phyloP scores from a whole-genome alignment of 371 early-diverging fungal species.

The Mucor mucedo region DNA sequence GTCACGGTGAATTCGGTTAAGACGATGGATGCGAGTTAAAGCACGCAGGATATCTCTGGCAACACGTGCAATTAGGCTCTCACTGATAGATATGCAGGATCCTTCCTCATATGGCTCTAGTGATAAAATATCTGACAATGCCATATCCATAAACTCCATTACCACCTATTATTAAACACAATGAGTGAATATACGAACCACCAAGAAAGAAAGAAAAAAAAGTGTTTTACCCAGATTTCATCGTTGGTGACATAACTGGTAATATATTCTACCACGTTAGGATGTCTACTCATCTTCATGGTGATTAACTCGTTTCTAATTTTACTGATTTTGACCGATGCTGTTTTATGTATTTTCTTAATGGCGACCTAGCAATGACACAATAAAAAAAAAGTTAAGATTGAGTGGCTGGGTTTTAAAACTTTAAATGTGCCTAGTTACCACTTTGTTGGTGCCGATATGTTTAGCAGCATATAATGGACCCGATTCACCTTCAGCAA shows the following conservation, averaged over 20 bases:
- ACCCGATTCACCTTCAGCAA: slow-evolving; percentile 82
- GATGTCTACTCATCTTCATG: slow-evolving; percentile 67
- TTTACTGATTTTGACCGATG: slow-evolving; percentile 59
- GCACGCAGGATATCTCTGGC: slow-evolving; percentile 81
- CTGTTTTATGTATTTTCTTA: slow-evolving; percentile 66
- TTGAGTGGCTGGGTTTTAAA: too few relatives aligned
- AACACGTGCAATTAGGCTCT: slow-evolving; percentile 62
- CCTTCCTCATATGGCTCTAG: slow-evolving; percentile 61
- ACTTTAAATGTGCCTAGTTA: background rate
- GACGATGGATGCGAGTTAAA: slow-evolving; percentile 85
- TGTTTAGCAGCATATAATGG: slow-evolving; percentile 70
- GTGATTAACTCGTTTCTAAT: slow-evolving; percentile 66
- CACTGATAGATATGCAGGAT: slow-evolving; percentile 44
- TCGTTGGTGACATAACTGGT: slow-evolving; percentile 60
- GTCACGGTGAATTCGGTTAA: slow-evolving; percentile 91
- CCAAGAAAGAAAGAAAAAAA: background rate
- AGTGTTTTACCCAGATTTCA: slow-evolving; percentile 50
- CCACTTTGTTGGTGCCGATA: slow-evolving; percentile 43
- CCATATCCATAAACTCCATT: slow-evolving; percentile 76
- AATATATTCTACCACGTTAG: slow-evolving; percentile 68
- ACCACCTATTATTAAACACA: slow-evolving; percentile 55
- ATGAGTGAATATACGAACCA: background rate
- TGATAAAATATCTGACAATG: slow-evolving; percentile 68
- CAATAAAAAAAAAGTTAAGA: too few relatives aligned
- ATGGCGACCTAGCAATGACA: slow-evolving; percentile 52